Conservation (phyloP, 371 early-diverging fungal species). For the Gilbertella persicaria region DNA sequence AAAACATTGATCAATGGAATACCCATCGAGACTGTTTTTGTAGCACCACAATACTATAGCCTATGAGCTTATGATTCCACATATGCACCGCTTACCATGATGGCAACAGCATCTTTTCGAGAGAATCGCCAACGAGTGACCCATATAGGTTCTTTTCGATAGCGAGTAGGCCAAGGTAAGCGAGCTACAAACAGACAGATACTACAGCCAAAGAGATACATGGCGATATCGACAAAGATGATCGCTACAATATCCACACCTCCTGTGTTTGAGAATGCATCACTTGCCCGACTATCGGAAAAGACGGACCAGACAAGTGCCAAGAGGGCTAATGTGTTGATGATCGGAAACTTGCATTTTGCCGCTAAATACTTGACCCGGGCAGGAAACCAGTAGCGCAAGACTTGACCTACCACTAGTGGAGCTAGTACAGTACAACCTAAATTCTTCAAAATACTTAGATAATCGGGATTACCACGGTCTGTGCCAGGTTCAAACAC, state of each 20-base stretch:
- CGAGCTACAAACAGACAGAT: constrained; percentile 43
- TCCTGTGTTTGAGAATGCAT: constrained; percentile 50
- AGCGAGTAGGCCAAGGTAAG: constrained; percentile 38
- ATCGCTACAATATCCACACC: constrained; percentile 63
- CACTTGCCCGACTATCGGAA: constrained; percentile 68
- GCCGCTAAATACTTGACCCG: constrained; percentile 50
- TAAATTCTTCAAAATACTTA: constrained; percentile 53
- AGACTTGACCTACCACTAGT: constrained; percentile 65
- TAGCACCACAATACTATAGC: constrained; percentile 69
- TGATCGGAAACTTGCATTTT: constrained; percentile 54
- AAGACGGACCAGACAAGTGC: constrained; percentile 76
- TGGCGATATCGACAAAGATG: constrained; percentile 52
- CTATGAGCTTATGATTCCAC: background rate
- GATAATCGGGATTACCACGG: constrained; percentile 51
- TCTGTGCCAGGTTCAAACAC: constrained; percentile 48
- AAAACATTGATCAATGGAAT: constrained; percentile 78
- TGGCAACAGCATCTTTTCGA: constrained; percentile 53
- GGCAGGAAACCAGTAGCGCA: constrained; percentile 56
- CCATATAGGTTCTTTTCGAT: constrained; percentile 25
- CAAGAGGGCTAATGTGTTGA: constrained; percentile 63
- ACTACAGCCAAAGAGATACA: constrained; percentile 50
- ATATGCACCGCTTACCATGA: constrained; percentile 38
- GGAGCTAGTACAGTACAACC: constrained; percentile 68
- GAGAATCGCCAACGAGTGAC: constrained; percentile 42
- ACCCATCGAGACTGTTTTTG: constrained; percentile 78